Evolutionary conservation across 2,329 filamentous ascomycete species (phyloP), one percentile per base, ranked within the genome.

Genomic region (Calonectria pseudoreteaudii): DNA sequence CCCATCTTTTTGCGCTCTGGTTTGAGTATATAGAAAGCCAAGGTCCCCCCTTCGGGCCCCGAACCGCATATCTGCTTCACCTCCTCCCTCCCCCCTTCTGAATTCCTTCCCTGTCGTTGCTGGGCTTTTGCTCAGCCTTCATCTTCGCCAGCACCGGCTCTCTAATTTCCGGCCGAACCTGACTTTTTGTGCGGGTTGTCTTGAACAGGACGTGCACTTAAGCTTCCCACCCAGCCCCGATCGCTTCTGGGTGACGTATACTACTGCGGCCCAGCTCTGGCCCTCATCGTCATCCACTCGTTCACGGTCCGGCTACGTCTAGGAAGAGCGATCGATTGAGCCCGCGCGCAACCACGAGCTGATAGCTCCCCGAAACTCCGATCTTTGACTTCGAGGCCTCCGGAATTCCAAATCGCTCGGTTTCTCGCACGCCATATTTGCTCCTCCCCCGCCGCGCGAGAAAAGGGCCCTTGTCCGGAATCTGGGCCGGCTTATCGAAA

Each of bases 201-300:
- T 76, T 72, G 74, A 62, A 66, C 68, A 70, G 60, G 71, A 75
- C 62, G 71, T 44, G 52, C 44, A 73, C 73, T 79, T 80, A 76
- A 76, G 76, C 77, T 77, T 80, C 74, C 76, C 58, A 73, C 76
- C 77, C 79, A 79, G 70, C 73, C 77, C 74, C 70, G 68, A 49
- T 69, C 68, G 52, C 70, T 67, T 67, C 58, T 68, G 66, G 71
- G 79, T 80, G 79, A 80, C 79, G 79, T 80, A 80, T 74, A 70
- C 74, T 70, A 79, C 72, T 64, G 67, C 66, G 60, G 53, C 72
- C 62, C 67, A 70, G 56, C 67, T 75, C 68, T 66, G 71, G 38
- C 74, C 71, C 70, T 78, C 72, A 79, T 74, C 76, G 79, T 70
- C 68, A 64, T 74, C 56, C 52, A 71, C 62, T 50, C 64, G 56